These are phyloP conservation scores for Eucalyptus brandiana DNA, from an alignment of 345 rosid genomes.

Conservation along the genomic window DNA sequence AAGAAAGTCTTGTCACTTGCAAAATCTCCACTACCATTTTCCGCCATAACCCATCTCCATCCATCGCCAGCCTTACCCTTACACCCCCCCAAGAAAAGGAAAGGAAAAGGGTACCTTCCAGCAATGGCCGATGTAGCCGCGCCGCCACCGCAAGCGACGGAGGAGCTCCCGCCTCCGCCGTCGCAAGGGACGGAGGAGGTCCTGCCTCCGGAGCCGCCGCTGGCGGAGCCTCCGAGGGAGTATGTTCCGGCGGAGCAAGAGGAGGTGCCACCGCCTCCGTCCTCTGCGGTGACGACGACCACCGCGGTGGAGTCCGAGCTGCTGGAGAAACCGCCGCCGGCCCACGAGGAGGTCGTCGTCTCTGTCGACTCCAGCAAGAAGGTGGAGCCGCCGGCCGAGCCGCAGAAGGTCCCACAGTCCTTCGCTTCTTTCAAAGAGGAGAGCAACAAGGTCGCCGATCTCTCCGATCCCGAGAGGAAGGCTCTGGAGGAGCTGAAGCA, in stretches of 20 bases:
- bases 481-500: constrained; percentile 31
- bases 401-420: constrained; percentile 18
- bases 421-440: constrained; percentile 58
- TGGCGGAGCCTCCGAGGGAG: neutral
- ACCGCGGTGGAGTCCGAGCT: constrained; percentile 1
- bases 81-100: neutral
- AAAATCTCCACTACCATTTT: neutral
- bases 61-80: neutral
- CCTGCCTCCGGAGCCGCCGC: neutral
- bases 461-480: constrained; percentile 28
- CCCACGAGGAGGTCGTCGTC: neutral
- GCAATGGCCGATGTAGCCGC: constrained; percentile 12
- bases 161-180: neutral
- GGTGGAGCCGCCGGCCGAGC: constrained; percentile 2
- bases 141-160: neutral
- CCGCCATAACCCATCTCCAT: neutral
- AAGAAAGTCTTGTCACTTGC: neutral
- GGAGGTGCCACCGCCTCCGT: neutral
- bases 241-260: neutral
- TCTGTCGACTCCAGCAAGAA: neutral
- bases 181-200: neutral
- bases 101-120: neutral
- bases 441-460: constrained; percentile 45
- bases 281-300: neutral
- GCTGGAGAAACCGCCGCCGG: neutral